Evolutionary conservation across 2,329 filamentous ascomycete genomes (phyloP).

Genomic region (Aspergillus brasiliensis): DNA sequence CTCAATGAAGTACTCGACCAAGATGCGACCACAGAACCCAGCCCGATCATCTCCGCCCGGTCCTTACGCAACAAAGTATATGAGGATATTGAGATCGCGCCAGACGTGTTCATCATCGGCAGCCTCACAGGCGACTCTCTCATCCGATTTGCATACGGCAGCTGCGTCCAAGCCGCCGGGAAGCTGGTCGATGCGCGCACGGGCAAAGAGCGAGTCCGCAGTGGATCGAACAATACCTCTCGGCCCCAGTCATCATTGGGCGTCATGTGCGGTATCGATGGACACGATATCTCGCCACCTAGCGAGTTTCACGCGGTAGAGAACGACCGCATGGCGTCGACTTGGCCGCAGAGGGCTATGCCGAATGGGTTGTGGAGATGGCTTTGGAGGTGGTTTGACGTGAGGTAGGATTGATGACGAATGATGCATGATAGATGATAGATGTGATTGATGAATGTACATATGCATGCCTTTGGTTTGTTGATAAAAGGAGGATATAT

Average conservation of each 20-base stretch:
- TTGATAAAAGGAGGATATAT: neutral
- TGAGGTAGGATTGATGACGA: conserved; percentile 5
- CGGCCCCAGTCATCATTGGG: conserved; percentile 25
- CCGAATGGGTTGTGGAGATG: conserved; percentile 16
- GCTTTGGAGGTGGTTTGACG: conserved; percentile 15
- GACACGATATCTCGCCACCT: conserved; percentile 30
- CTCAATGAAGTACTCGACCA: conserved; percentile 50
- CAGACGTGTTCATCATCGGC: conserved; percentile 58
- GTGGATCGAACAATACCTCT: conserved; percentile 1
- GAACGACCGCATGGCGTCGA: neutral
- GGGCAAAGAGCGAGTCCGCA: conserved; percentile 17
- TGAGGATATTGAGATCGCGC: conserved; percentile 55
- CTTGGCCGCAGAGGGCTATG: neutral
- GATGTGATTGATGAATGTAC: neutral
- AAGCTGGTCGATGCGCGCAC: conserved; percentile 45
- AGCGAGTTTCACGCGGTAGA: neutral
- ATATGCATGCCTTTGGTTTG: neutral
- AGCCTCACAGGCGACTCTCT: conserved; percentile 63
- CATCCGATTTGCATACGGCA: conserved; percentile 61
- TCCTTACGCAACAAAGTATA: conserved; percentile 57
- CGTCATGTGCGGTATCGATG: conserved; percentile 44
- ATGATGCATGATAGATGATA: conserved; percentile 12
- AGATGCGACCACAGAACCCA: conserved; percentile 17
- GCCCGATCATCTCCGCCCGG: conserved; percentile 51
- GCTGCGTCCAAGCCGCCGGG: conserved; percentile 59